These are phyloP conservation scores for Ramalina peruviana DNA, from an alignment of 495 filamentous ascomycete species.

Conservation along the genomic window DNA sequence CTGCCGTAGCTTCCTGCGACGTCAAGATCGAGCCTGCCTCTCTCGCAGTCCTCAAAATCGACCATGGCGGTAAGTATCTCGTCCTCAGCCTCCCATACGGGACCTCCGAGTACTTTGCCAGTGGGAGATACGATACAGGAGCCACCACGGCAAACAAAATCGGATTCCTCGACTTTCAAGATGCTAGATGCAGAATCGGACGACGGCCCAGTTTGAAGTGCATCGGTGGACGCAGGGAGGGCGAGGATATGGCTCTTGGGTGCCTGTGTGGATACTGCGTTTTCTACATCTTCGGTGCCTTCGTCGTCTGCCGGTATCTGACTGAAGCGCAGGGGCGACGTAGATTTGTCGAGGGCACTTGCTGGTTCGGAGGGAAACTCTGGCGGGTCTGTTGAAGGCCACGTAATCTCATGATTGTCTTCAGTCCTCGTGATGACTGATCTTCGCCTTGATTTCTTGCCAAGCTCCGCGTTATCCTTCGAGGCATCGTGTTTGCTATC, in stretches of 20 bases:
- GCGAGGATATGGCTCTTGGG: conserved; percentile 7
- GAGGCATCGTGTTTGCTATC: too few species aligned
- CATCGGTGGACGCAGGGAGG: background rate
- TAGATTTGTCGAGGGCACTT: background rate
- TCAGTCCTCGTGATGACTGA: conserved; percentile 28
- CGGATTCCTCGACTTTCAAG: conserved; percentile 16
- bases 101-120: conserved; percentile 64
- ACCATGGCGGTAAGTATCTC: conserved; percentile 35
- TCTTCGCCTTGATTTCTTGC: conserved; percentile 10
- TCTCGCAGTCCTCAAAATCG: conserved; percentile 50
- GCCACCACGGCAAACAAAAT: conserved; percentile 55
- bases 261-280: background rate
- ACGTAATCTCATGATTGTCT: conserved; percentile 40
- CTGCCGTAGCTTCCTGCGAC: conserved; percentile 69
- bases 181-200: background rate
- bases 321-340: conserved; percentile 1
- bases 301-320: conserved; percentile 6
- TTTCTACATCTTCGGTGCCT: background rate
- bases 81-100: conserved; percentile 71
- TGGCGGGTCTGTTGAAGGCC: conserved; percentile 19
- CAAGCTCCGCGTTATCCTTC: background rate
- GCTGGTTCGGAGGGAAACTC: background rate
- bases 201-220: background rate
- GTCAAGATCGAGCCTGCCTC: conserved; percentile 51
- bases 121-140: conserved; percentile 70